Percentiles rank a stretch among this genome's conserved stretches.
Conservation (phyloP, 169 alveolate species). For the Eimeria falciformis region DNA sequence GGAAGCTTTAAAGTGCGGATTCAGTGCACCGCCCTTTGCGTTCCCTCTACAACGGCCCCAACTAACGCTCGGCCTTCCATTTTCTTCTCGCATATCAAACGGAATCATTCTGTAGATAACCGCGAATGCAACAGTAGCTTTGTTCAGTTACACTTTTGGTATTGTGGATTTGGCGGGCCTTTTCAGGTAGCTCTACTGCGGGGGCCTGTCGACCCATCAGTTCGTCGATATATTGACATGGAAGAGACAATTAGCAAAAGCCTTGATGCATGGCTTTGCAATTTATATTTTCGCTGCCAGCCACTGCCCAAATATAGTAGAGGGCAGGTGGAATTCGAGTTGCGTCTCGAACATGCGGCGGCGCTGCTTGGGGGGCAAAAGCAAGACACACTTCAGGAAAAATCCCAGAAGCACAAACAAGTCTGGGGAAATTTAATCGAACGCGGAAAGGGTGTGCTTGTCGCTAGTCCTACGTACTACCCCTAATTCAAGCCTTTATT, state of each 20-base stretch:
- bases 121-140: too few relatives aligned
- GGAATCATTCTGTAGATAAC: too few relatives aligned
- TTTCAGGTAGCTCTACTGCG: conserved; percentile 78
- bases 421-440: conserved; percentile 39
- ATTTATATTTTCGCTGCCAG: conserved; percentile 82
- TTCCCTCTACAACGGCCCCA: background rate
- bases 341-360: conserved; percentile 74
- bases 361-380: conserved; percentile 62
- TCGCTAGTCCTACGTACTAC: too few relatives aligned
- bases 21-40: background rate
- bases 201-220: conserved; percentile 78
- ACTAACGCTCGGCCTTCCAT: too few relatives aligned
- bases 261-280: conserved; percentile 86
- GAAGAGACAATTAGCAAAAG: conserved; percentile 81
- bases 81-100: too few relatives aligned
- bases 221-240: conserved; percentile 82
- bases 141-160: too few relatives aligned
- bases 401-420: conserved; percentile 16
- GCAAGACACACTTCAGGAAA: background rate
- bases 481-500: too few relatives aligned
- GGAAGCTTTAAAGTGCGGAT: conserved; percentile 84
- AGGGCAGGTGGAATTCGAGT: conserved; percentile 78
- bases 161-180: background rate
- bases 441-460: conserved; percentile 59
- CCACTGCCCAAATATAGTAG: conserved; percentile 74